phyloP scores from a whole-genome alignment of 1,139 yeast species.

The Yamadazyma sp. region DNA sequence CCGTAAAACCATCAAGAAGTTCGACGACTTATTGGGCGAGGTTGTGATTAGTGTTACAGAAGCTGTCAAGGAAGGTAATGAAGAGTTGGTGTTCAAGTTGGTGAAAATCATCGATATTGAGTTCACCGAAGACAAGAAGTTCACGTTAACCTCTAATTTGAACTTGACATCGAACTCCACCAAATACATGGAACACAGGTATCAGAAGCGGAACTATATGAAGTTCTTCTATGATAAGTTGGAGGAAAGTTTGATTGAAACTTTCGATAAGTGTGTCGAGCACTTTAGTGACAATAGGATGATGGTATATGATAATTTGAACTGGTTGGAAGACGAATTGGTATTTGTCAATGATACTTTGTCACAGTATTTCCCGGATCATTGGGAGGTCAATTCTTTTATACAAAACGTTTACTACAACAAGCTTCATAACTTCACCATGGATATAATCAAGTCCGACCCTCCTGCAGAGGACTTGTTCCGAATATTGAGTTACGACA shows the following conservation, averaged over 20 bases:
- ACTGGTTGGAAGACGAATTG: slow-evolving; percentile 85
- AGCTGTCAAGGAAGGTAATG: slow-evolving; percentile 65
- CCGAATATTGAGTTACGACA: slow-evolving; percentile 71
- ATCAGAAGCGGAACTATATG: slow-evolving; percentile 61
- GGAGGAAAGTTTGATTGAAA: slow-evolving; percentile 59
- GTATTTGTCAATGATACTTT: slow-evolving; percentile 61
- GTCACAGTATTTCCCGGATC: slow-evolving; percentile 57
- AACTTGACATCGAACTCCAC: slow-evolving; percentile 21
- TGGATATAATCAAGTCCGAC: slow-evolving; percentile 63
- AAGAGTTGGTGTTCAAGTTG: slow-evolving; percentile 65
- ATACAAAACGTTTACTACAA: slow-evolving; percentile 69
- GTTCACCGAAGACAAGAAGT: slow-evolving; percentile 71
- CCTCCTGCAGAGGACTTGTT: slow-evolving; percentile 67
- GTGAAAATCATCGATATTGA: slow-evolving; percentile 81
- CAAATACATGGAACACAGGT: slow-evolving; percentile 36
- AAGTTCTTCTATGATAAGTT: slow-evolving; percentile 62
- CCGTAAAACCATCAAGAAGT: slow-evolving; percentile 51
- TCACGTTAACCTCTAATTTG: slow-evolving; percentile 50
- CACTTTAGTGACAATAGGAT: slow-evolving; percentile 56
- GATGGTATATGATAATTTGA: slow-evolving; percentile 66
- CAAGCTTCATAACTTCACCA: slow-evolving; percentile 62
- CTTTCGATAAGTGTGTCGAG: slow-evolving; percentile 64
- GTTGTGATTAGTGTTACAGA: slow-evolving; percentile 68
- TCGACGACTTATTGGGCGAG: slow-evolving; percentile 64
- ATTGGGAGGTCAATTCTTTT: slow-evolving; percentile 71